phyloP scores from a whole-genome alignment of 2,329 filamentous ascomycete genomes.

The Sporothrix schenckii region DNA sequence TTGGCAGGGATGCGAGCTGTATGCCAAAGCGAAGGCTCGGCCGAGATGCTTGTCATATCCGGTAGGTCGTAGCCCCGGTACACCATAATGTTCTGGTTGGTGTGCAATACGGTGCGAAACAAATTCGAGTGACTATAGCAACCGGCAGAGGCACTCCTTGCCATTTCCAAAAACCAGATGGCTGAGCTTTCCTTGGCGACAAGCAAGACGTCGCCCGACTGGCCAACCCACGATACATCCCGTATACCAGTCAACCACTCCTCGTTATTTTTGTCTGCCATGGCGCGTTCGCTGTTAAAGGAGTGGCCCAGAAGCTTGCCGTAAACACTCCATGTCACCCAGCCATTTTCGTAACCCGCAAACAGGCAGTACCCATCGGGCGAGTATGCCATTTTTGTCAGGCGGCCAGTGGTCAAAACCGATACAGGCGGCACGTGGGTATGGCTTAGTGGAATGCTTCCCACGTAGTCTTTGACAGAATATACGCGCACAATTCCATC shows the following conservation, averaged over 20 bases:
- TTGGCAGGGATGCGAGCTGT: slow-evolving; percentile 80
- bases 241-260: slow-evolving; percentile 80
- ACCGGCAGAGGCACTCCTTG: slow-evolving; percentile 86
- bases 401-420: slow-evolving; percentile 64
- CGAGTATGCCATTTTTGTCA: slow-evolving; percentile 81
- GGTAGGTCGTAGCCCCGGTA: slow-evolving; percentile 92
- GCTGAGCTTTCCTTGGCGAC: slow-evolving; percentile 71
- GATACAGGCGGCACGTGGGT: slow-evolving; percentile 72
- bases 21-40: slow-evolving; percentile 94
- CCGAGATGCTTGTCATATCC: slow-evolving; percentile 87
- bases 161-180: slow-evolving; percentile 88
- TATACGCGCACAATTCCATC: slow-evolving; percentile 87
- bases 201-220: slow-evolving; percentile 82
- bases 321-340: slow-evolving; percentile 97
- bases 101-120: slow-evolving; percentile 85
- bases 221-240: slow-evolving; percentile 82
- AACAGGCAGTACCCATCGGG: slow-evolving; percentile 97
- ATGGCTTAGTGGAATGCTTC: slow-evolving; percentile 88
- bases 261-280: slow-evolving; percentile 71
- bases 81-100: slow-evolving; percentile 83
- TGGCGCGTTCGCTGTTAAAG: slow-evolving; percentile 69
- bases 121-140: slow-evolving; percentile 92
- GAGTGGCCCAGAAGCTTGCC: slow-evolving; percentile 86
- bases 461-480: slow-evolving; percentile 86
- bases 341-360: slow-evolving; percentile 87